Evolutionary conservation across 129 eudicot genomes (phyloP), one percentile per base, ranked within the genome.

Genomic region (Lonicera japonica): DNA sequence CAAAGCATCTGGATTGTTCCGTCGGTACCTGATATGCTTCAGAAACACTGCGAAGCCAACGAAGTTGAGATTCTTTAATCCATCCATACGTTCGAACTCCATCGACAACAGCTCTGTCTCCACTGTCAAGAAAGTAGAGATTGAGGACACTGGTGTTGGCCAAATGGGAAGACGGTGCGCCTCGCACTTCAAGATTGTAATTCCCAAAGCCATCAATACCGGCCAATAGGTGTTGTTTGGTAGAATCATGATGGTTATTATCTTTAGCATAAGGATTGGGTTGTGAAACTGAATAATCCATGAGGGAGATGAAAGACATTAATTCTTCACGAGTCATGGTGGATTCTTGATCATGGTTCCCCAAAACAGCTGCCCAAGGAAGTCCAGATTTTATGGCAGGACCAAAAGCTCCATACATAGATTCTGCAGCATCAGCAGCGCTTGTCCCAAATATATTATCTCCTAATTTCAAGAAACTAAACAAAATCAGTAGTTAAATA

Each of bases 301-400:
- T 88, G 57, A 92, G 96, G 46, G 99, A 88, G 66, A 92, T 81
- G 74, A 92, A 88, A 39, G 87, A 80, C 99, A 92, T 92, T 38
- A 88, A 66, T 70, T 92, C 99, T 80, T 85, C 80, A 25, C 96
- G 96, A 34, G 74, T 80, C 96, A 92, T 82, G 22, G 99, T 92
- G 1, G 99, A 92, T 71, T 92, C 99, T 67, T 92, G 99, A 68
- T 92, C 99, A 64, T 92, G 99, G 66, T 92, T 92, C 51, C 99
- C 99, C 57, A 92, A 75, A 74, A 92, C 90, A 18, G 99, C 99
- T 53, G 96, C 99, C 99, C 99, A 88, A 22, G 96, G 99, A 64
- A 92, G 75, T 65, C 85, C 56, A 58, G 95, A 80, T 70, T 80
- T 79, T 66, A 85, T 71, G 20, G 84, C 99, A 0, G 99, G 96